Conservation (phyloP, 2,329 filamentous ascomycete species). For the Sporothrix variecibatus region DNA sequence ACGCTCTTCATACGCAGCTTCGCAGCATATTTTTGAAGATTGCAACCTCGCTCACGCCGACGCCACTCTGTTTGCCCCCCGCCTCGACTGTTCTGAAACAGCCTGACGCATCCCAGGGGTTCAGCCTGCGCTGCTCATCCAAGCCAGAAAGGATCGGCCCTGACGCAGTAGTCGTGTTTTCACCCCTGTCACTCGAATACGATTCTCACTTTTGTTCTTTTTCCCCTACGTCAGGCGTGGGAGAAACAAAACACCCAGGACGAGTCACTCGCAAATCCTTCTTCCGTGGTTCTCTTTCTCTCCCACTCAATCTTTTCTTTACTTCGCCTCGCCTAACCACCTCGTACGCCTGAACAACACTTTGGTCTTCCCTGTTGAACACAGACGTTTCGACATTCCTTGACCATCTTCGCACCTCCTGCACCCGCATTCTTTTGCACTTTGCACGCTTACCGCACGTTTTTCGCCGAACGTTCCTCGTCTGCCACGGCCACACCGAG, state of each 20-base stretch:
- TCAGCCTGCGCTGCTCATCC: slow-evolving; percentile 15
- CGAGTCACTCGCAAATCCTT: not conserved
- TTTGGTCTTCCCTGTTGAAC: not conserved
- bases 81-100: slow-evolving; percentile 42
- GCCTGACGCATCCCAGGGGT: slow-evolving; percentile 42
- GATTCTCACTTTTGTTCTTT: not conserved
- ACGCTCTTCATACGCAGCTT: not conserved
- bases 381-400: not conserved
- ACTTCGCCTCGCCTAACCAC: not conserved
- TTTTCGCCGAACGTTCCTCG: not conserved
- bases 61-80: not conserved
- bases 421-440: slow-evolving; percentile 1
- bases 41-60: slow-evolving; percentile 23
- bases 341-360: not conserved
- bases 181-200: slow-evolving; percentile 4
- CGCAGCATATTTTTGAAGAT: slow-evolving; percentile 4
- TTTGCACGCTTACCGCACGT: not conserved
- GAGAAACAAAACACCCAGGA: slow-evolving; percentile 11
- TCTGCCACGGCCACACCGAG: not conserved
- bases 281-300: not conserved
- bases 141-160: slow-evolving; percentile 19
- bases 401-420: not conserved
- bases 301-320: not conserved
- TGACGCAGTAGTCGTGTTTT: slow-evolving; percentile 13
- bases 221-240: slow-evolving; percentile 16